Conservation (phyloP, 768 basidiomycete species). For the Exidia glandulosa region DNA sequence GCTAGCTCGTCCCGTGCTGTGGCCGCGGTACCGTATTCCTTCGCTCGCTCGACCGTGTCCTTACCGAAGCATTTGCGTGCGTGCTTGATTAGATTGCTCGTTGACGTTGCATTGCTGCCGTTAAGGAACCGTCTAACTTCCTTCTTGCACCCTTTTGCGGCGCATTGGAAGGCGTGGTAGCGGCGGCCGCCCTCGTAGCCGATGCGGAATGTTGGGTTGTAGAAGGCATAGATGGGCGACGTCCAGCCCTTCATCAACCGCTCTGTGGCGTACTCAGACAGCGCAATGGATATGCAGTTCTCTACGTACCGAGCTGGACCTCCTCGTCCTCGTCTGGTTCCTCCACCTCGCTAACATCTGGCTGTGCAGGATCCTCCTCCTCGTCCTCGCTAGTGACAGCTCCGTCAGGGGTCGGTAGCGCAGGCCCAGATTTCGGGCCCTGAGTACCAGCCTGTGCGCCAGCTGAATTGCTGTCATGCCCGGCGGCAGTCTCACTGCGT, state of each 20-base stretch:
- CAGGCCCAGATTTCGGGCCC: too few species aligned
- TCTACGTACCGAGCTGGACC: too few species aligned
- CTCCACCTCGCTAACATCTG: too few species aligned
- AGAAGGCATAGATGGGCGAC: constrained; percentile 26
- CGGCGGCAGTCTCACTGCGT: too few species aligned
- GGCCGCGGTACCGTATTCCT: not conserved
- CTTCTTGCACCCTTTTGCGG: constrained; percentile 1
- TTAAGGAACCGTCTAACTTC: not conserved
- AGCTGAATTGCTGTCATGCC: too few species aligned
- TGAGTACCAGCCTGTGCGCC: too few species aligned
- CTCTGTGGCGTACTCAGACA: too few species aligned
- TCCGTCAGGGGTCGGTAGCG: too few species aligned
- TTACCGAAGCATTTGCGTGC: not conserved
- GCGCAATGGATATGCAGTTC: too few species aligned
- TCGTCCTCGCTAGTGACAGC: too few species aligned
- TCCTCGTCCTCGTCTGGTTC: too few species aligned
- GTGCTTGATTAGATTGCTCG: not conserved
- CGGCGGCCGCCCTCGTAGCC: constrained; percentile 11
- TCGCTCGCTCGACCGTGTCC: not conserved
- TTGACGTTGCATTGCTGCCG: not conserved
- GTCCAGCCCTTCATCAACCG: constrained; percentile 20
- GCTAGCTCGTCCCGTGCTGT: not conserved
- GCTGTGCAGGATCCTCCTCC: too few species aligned
- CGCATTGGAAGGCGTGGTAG: constrained; percentile 21
- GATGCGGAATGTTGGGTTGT: constrained; percentile 13